phyloP scores from a whole-genome alignment of 306 rosid genomes.

The Castanea crenata region DNA sequence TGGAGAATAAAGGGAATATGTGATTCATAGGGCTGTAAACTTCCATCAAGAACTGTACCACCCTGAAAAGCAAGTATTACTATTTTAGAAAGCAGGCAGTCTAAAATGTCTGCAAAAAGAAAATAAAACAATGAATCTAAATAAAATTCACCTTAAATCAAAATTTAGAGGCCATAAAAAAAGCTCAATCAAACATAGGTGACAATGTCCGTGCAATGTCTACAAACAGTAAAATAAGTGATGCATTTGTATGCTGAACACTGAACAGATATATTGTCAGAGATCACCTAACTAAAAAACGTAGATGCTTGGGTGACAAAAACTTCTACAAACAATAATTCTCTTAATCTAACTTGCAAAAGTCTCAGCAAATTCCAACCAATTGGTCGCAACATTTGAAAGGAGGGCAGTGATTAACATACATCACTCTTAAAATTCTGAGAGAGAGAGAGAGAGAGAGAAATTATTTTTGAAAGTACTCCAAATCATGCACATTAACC shows the following conservation, averaged over 20 bases:
- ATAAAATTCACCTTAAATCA: background rate
- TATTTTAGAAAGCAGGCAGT: background rate
- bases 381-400: too few species aligned
- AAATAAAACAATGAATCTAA: background rate
- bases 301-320: background rate
- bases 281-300: background rate
- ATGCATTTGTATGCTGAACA: background rate
- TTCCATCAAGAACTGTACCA: slow-evolving; percentile 13
- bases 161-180: background rate
- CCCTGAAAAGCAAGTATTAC: background rate
- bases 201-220: background rate
- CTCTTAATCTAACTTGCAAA: too few species aligned
- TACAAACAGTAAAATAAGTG: background rate
- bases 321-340: too few species aligned
- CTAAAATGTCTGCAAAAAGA: background rate
- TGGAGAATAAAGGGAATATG: slow-evolving; percentile 18
- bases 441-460: background rate
- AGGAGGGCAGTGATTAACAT: too few species aligned
- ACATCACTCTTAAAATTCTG: too few species aligned
- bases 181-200: background rate
- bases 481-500: background rate
- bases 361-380: too few species aligned
- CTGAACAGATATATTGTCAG: background rate
- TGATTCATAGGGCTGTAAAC: too few species aligned
- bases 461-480: background rate